Conservation (phyloP, 306 rosid genomes). For the Luffa aegyptiaca region DNA sequence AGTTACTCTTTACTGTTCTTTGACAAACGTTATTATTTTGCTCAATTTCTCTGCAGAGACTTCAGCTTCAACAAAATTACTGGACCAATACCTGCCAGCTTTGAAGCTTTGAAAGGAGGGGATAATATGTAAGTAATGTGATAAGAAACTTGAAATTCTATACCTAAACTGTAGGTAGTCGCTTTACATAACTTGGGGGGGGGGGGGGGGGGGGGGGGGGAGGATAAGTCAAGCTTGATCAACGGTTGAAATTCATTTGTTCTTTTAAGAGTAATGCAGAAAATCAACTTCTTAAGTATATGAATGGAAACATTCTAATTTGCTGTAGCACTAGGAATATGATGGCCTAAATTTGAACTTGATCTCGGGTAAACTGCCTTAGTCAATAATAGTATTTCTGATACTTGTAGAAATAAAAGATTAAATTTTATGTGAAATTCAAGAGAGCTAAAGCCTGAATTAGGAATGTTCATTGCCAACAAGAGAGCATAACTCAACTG, state of each 20-base stretch:
- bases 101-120: background rate
- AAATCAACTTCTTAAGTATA: too few relatives aligned
- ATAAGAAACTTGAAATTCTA: background rate
- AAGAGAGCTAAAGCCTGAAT: background rate
- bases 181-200: background rate
- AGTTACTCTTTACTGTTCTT: too few relatives aligned
- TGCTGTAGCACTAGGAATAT: background rate
- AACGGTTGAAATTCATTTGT: too few relatives aligned
- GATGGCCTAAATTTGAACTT: background rate
- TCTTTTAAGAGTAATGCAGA: too few relatives aligned
- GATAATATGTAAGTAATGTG: constrained; percentile 32
- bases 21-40: background rate
- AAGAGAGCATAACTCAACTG: too few relatives aligned
- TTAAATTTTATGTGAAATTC: background rate
- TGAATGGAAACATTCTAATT: background rate
- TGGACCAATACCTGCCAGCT: constrained; percentile 42
- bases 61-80: constrained; percentile 62
- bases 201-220: too few relatives aligned
- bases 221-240: too few relatives aligned
- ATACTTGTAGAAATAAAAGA: background rate
- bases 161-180: background rate
- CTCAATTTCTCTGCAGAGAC: constrained; percentile 39
- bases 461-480: background rate
- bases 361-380: background rate
- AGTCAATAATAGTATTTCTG: background rate